phyloP scores from a whole-genome alignment of 768 basidiomycete genomes.

The Suillus subalutaceus region DNA sequence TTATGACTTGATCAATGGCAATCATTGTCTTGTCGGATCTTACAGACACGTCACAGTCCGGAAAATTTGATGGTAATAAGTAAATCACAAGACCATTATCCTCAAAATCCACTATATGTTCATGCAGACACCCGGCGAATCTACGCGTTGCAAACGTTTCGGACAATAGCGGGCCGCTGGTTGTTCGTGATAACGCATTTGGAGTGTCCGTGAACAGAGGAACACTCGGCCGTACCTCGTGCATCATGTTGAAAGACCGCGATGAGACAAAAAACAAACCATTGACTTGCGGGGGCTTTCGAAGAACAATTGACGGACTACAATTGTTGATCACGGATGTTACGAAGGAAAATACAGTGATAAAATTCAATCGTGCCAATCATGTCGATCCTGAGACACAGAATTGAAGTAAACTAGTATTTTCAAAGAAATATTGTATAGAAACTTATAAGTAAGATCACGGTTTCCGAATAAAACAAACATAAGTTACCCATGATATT shows the following conservation, averaged over 20 bases:
- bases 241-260: conserved; percentile 1
- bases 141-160: not conserved
- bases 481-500: not conserved
- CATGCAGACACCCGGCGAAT: not conserved
- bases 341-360: not conserved
- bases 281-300: not conserved
- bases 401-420: not conserved
- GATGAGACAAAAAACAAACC: conserved; percentile 1
- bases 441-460: not conserved
- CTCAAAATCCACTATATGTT: not conserved
- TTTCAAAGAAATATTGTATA: not conserved
- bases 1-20: no score
- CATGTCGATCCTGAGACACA: not conserved
- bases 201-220: not conserved
- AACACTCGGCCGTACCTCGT: not conserved
- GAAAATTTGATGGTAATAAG: not conserved
- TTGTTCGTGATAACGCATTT: not conserved
- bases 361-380: not conserved
- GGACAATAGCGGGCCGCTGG: not conserved
- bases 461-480: not conserved
- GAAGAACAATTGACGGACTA: not conserved
- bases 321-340: not conserved
- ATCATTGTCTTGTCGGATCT: not conserved
- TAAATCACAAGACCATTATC: not conserved
- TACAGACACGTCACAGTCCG: not conserved